Conservation (phyloP, 2,329 filamentous ascomycete genomes). For the Sporothrix mexicana region DNA sequence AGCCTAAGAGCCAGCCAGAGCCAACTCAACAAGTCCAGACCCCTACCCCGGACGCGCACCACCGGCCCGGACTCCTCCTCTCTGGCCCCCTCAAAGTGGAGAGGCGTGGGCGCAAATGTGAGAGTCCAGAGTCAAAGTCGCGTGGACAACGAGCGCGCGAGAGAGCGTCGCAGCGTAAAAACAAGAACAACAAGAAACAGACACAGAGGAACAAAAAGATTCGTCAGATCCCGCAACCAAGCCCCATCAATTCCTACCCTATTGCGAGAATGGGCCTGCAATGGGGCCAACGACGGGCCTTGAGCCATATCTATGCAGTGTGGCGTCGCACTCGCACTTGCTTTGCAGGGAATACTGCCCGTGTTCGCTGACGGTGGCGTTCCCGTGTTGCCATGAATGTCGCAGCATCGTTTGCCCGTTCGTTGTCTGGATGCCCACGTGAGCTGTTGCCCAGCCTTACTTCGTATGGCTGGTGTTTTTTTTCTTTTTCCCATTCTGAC, state of each 20-base stretch:
- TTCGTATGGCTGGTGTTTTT: background rate
- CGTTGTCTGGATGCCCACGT: background rate
- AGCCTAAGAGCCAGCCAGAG: background rate
- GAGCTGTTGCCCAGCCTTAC: background rate
- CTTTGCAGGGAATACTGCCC: background rate
- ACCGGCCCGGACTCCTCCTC: slow-evolving; percentile 11
- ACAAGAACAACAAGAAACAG: no score
- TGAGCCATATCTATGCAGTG: no score
- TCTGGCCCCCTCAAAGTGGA: slow-evolving; percentile 15
- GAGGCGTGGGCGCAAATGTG: background rate
- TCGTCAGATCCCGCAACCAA: no score
- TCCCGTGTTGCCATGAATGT: no score
- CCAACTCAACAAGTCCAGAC: background rate
- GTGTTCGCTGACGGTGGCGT: background rate
- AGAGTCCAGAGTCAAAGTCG: background rate
- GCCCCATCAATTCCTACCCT: no score
- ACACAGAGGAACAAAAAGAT: no score
- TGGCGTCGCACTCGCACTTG: background rate
- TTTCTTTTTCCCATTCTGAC: background rate
- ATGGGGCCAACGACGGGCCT: no score
- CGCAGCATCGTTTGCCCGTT: no score
- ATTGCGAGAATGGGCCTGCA: no score
- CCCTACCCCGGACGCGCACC: slow-evolving; percentile 17
- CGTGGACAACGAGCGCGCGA: no score
- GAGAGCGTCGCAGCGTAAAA: no score